These are phyloP conservation scores for Entonaema liquescens DNA, from an alignment of 495 filamentous ascomycete species.

Conservation along the genomic window DNA sequence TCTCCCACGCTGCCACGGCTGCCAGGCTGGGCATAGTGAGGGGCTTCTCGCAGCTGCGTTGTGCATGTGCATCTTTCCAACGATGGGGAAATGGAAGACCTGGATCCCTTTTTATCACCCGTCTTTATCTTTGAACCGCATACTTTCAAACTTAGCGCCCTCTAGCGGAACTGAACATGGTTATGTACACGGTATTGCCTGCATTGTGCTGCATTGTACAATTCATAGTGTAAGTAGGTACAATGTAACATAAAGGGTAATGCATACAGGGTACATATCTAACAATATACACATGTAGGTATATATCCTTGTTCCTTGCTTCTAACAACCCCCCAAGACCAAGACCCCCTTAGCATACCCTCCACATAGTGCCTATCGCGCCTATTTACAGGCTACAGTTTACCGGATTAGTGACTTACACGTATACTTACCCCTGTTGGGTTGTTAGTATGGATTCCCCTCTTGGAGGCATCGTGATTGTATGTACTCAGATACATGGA, in stretches of 20 bases:
- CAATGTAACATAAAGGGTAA: slow-evolving; percentile 16
- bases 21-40: slow-evolving; percentile 23
- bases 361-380: slow-evolving; percentile 41
- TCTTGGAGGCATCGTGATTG: neutral
- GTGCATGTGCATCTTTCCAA: slow-evolving; percentile 30
- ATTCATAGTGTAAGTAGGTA: neutral
- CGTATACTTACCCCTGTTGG: slow-evolving; percentile 32
- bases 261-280: neutral
- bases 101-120: slow-evolving; percentile 23
- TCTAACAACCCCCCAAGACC: slow-evolving; percentile 18
- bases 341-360: neutral
- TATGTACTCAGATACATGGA: slow-evolving; percentile 22
- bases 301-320: slow-evolving; percentile 30
- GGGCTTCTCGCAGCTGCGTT: slow-evolving; percentile 29
- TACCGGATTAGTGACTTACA: slow-evolving; percentile 31
- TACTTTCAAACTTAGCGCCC: slow-evolving; percentile 12
- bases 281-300: neutral
- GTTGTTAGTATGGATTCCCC: slow-evolving; percentile 14
- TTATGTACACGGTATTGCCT: neutral
- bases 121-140: neutral
- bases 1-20: slow-evolving; percentile 13
- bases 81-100: slow-evolving; percentile 28
- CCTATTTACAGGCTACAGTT: slow-evolving; percentile 28
- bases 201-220: slow-evolving; percentile 1
- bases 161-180: neutral